Percentiles rank a stretch among this genome's conserved stretches.
These are phyloP conservation scores for Bipolaris bicolor DNA, from an alignment of 2,329 filamentous ascomycete genomes.

Conservation along the genomic window DNA sequence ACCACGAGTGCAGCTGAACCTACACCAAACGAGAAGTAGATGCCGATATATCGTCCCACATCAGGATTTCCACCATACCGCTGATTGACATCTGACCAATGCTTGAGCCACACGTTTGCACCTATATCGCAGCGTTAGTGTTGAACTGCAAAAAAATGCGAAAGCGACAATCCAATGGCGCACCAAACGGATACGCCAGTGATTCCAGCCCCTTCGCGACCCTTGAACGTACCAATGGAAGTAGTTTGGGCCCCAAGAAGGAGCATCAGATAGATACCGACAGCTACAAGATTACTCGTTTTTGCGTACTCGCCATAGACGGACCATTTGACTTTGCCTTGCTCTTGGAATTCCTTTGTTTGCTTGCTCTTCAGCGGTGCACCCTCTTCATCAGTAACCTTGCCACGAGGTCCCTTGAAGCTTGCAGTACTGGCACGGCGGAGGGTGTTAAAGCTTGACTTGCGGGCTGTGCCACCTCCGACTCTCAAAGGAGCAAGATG, in stretches of 20 bases:
- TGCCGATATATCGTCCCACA: constrained; percentile 87
- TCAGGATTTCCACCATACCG: constrained; percentile 70
- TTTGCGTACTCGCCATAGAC: constrained; percentile 96
- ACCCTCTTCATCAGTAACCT: constrained; percentile 82
- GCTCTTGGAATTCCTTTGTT: constrained; percentile 84
- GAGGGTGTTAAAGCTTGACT: constrained; percentile 75
- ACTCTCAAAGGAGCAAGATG: constrained; percentile 76
- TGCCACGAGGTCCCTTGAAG: constrained; percentile 84
- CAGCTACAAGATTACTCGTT: constrained; percentile 86
- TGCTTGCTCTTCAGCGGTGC: constrained; percentile 78
- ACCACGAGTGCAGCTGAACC: constrained; percentile 85
- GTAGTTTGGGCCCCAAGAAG: constrained; percentile 81
- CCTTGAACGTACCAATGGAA: constrained; percentile 69
- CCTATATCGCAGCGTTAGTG: constrained; percentile 54
- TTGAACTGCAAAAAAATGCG: constrained; percentile 14
- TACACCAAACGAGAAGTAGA: constrained; percentile 95
- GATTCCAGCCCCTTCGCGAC: background rate
- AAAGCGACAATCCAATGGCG: constrained; percentile 29
- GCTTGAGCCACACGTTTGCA: constrained; percentile 90
- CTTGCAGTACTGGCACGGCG: constrained; percentile 90
- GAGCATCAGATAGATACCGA: constrained; percentile 77
- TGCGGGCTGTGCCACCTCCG: constrained; percentile 63
- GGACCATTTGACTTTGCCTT: constrained; percentile 97
- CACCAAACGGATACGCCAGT: background rate
- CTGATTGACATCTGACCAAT: constrained; percentile 85